Base-by-base conservation (phyloP, 2,329 filamentous ascomycete species). In the Phialophora macrospora region DNA sequence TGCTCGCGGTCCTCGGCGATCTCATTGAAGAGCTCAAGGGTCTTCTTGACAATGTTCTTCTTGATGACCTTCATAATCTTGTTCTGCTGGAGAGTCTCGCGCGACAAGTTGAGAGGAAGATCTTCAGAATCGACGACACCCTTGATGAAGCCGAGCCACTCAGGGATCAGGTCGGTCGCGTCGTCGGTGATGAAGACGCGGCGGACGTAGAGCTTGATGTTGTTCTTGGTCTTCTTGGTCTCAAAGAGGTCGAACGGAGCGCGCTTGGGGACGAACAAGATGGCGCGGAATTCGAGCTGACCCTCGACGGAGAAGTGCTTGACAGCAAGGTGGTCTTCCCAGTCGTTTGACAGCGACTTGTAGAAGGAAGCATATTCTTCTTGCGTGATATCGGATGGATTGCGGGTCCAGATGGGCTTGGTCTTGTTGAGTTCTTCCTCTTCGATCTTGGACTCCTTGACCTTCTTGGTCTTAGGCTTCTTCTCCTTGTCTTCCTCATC, bases 31-130 rank as follows among this genome's bases (percentile, higher is more conserved):
- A 99, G 92, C 87, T 99, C 95, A 73, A 99, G 92, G 72, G 92
- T 92, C 92, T 99, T 99, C 93, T 98, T 99, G 87, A 99, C 93
- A 73, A 99, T 97, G 90, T 99, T 99, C 93, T 99, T 99, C 90
- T 96, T 96, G 88, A 98, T 98, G 82, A 98, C 95, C 91, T 98
- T 98, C 95, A 98, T 98, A 87, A 99, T 99, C 93, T 98, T 98
- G 91, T 98, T 99, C 88, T 98, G 95, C 85, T 99, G 95, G 58
- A 99, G 92, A 65, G 94, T 98, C 90, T 99, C 95, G 90, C 95
- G 95, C 78, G 95, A 98, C 85, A 99, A 83, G 89, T 99, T 99
- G 82, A 99, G 91, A 75, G 95, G 95, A 70, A 99, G 91, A 81
- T 99, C 95, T 88, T 99, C 95, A 77, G 95, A 99, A 85, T 99